A percentile compares a stretch with the other conserved stretches of the same genome.
Conservation (phyloP, 805 yeast genomes). For the Kodamaea jinghongensis region DNA sequence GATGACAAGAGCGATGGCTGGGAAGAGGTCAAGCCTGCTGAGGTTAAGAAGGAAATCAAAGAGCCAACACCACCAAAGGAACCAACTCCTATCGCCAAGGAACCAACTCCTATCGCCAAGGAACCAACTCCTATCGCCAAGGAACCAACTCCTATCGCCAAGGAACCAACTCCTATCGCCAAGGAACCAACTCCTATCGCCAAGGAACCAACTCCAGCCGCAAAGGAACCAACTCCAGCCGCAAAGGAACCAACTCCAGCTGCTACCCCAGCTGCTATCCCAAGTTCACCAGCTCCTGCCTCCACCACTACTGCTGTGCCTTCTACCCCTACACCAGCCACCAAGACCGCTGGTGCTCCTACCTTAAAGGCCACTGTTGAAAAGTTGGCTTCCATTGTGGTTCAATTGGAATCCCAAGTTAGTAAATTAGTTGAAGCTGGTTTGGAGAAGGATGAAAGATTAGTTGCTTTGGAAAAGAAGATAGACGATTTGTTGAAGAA, state of each 20-base stretch:
- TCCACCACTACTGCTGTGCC: constrained; percentile 12
- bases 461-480: constrained; percentile 57
- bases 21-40: constrained; percentile 29
- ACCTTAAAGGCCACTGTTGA: constrained; percentile 73
- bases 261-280: neutral
- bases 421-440: constrained; percentile 50
- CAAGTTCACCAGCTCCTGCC: constrained; percentile 8
- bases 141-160: constrained; percentile 8
- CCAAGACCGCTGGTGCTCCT: constrained; percentile 40
- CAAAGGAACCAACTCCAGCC: constrained; percentile 11
- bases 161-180: constrained; percentile 5
- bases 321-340: constrained; percentile 21
- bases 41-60: constrained; percentile 13
- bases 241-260: constrained; percentile 6
- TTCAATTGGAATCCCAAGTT: constrained; percentile 55
- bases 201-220: constrained; percentile 12
- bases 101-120: constrained; percentile 10
- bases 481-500: constrained; percentile 52
- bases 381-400: constrained; percentile 57
- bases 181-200: constrained; percentile 22
- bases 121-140: constrained; percentile 9
- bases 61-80: constrained; percentile 18
- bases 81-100: no score
- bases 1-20: constrained; percentile 36
- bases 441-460: constrained; percentile 62